Conservation (phyloP, 352 stramenopile genomes). For the Pythium phragmitis region DNA sequence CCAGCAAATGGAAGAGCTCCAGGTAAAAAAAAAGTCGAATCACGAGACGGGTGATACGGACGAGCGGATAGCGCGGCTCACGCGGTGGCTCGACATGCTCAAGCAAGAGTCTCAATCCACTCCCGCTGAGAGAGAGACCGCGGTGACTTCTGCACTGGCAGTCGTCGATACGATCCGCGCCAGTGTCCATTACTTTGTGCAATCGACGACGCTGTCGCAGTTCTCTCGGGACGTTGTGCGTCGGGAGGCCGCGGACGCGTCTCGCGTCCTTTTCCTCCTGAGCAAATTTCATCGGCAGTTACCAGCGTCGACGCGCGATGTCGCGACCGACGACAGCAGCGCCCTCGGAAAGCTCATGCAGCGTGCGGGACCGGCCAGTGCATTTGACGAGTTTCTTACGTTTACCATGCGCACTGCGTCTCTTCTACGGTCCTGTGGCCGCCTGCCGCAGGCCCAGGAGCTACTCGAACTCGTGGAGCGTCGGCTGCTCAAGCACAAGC, state of each 20-base stretch:
- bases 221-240: not conserved
- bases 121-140: not conserved
- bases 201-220: not conserved
- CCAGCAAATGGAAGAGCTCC: not conserved
- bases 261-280: not conserved
- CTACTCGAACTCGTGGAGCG: conserved; percentile 4
- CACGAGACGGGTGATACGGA: not conserved
- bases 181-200: not conserved
- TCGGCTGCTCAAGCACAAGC: conserved; percentile 8
- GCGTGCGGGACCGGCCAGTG: not conserved
- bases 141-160: not conserved
- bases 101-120: not conserved
- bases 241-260: conserved; percentile 1
- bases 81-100: not conserved
- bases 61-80: not conserved
- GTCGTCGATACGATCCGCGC: not conserved
- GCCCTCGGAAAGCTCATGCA: not conserved
- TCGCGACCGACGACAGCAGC: not conserved
- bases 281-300: conserved; percentile 11
- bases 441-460: not conserved
- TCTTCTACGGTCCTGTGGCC: not conserved
- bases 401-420: not conserved
- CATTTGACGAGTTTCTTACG: not conserved
- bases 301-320: not conserved
- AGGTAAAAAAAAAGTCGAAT: not conserved